phyloP scores from a whole-genome alignment of 345 rosid species.

The Populus alba region DNA sequence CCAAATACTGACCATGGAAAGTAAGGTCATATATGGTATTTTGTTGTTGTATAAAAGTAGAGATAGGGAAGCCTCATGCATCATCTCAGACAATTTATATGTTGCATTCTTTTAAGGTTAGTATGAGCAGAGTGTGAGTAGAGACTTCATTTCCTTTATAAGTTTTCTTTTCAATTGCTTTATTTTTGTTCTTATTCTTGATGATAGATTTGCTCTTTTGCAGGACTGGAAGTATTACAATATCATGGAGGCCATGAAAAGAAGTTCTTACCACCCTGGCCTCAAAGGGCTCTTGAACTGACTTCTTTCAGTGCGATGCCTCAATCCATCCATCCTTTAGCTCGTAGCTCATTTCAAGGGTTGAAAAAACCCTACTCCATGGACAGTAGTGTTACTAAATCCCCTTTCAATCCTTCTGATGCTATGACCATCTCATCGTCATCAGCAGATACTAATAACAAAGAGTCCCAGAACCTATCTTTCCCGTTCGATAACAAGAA shows the following conservation, averaged over 20 bases:
- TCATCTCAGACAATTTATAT: neutral
- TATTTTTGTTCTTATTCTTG: neutral
- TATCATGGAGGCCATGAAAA: too few species aligned
- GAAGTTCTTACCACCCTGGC: neutral
- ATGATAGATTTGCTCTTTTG: slow-evolving; percentile 2
- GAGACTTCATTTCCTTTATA: neutral
- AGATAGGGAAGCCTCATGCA: slow-evolving; percentile 3
- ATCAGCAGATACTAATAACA: neutral
- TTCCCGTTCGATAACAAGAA: neutral
- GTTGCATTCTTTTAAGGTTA: neutral
- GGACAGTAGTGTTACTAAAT: neutral
- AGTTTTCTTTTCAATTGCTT: neutral
- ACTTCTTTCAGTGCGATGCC: neutral
- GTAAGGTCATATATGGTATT: neutral
- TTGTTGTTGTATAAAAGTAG: slow-evolving; percentile 3
- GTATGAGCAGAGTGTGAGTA: neutral
- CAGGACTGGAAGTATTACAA: neutral
- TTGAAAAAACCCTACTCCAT: slow-evolving; percentile 14
- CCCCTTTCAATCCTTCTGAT: neutral
- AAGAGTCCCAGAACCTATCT: neutral
- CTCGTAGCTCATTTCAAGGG: slow-evolving; percentile 2
- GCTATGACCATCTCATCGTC: neutral
- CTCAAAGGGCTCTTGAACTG: too few species aligned
- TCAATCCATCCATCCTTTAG: neutral
- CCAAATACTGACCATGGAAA: neutral